Evolutionary conservation across 768 basidiomycete species (phyloP), one percentile per base, ranked within the genome.

Genomic region (Mycena rosella): DNA sequence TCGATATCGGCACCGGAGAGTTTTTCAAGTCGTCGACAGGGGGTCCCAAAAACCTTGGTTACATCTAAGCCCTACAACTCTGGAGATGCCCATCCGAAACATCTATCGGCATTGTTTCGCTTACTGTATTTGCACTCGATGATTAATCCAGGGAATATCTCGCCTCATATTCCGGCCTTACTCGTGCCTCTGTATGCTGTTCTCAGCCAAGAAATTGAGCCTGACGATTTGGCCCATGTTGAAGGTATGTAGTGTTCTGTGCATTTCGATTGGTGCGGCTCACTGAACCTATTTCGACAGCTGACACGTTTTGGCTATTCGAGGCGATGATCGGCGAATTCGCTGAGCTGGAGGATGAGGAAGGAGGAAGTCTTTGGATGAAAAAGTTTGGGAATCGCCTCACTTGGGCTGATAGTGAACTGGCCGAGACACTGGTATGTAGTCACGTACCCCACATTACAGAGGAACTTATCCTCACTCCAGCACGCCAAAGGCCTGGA

Each of bases 271-370:
- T 47, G 18, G 40, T 8, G 5, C 9, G 15, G 42, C 34, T 42
- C 42, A 22, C 38, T 27, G 3, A 29, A 2, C 17, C 29, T 36
- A 47, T 34, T 53, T 24, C 20, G 13, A 45, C 44, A 71, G 93
- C 93, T 2, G 93, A 95, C 72, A 85, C 90, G 0, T 95, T 95
- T 75, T 95, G 93, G 93, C 73, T 94, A 6, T 91, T 94, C 61
- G 92, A 94, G 75, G 85, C 88, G 0, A 82, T 94, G 71, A 80
- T 93, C 0, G 88, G 89, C 29, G 93, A 94, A 73, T 87, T 94
- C 54, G 82, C 87, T 1, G 93, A 92, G 56, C 75, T 95, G n/a
- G 89, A 90, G 65, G 90, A 91, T 57, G 88, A 89, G 63, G 89
- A 89, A 30, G 86, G 86, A 18, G 87, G 86, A 9, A 84, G 80